Base-by-base conservation (phyloP, 2,329 filamentous ascomycete species). In the Ophiocordyceps polyrhachis-furcata region DNA sequence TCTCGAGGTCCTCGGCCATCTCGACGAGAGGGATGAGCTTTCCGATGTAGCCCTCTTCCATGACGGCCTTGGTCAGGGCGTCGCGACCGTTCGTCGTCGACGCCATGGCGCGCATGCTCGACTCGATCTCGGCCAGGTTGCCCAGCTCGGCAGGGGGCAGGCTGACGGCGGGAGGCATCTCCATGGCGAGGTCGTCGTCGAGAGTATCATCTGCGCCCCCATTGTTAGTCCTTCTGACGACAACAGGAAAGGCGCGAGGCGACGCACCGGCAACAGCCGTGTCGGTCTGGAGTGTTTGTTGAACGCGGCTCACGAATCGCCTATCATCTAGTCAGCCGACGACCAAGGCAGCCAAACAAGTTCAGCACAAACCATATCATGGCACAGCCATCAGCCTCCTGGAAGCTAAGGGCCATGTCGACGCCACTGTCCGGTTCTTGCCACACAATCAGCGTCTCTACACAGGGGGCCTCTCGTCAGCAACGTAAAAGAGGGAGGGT, bases 371-470 rank as follows among this genome's bases (percentile, higher is more conserved):
- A 93, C 91, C 91, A 98, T 61, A 98, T 94, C 50, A 79, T 71
- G 19, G 83, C 77, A 63, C 91, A 98, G 41, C 89, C 91, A 53
- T 96, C 91, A 2, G 88, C 82, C 66, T 98, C 91, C 62, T 98
- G 91, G 57, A 98, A 98, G 60, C 88, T 95, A 50, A 98, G 73
- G 40, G 91, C 91, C 91, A 98, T 96, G 59, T 98, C 91, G 46
- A 88, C 79, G 47, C 83, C 83, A 65, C 80, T 91, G 48, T 60
- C 64, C 4, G 79, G 76, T 59, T 96, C 91, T 37, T 89, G 95
- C 91, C 91, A 98, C 49, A 98, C 88, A 49, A 98, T 96, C 49
- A 98, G 75, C 4, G 91, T 98, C 62, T 96, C 89, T 93, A 62
- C 50, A 62, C 50, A 37, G 15, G 32, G 32, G 32, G 15, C 14